These are phyloP conservation scores for Microbotryomycetes sp. DNA, from an alignment of 1,284 basidiomycete genomes.

Conservation along the genomic window DNA sequence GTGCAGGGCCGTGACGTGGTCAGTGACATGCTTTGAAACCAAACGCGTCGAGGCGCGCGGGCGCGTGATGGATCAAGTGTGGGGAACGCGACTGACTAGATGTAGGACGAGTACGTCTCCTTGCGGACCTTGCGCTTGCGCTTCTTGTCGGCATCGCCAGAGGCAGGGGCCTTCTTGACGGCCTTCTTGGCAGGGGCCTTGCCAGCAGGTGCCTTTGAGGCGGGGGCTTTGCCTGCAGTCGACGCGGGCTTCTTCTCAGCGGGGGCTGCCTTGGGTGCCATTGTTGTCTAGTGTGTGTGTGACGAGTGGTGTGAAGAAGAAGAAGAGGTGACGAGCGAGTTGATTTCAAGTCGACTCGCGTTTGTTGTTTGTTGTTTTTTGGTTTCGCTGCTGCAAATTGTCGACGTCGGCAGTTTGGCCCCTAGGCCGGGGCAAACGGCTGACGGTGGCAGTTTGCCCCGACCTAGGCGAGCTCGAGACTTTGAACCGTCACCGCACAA, in stretches of 20 bases:
- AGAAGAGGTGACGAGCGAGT: slow-evolving; percentile 6
- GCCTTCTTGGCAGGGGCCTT: slow-evolving; percentile 72
- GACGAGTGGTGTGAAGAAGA: slow-evolving; percentile 22
- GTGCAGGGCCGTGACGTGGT: too few species aligned
- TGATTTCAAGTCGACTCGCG: slow-evolving; percentile 23
- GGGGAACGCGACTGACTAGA: slow-evolving; percentile 15
- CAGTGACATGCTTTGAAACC: too few species aligned
- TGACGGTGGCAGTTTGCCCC: neutral
- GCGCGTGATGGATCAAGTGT: neutral
- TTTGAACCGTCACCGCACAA: slow-evolving; percentile 24
- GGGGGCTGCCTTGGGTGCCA: slow-evolving; percentile 73
- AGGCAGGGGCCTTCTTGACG: slow-evolving; percentile 42
- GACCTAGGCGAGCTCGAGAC: slow-evolving; percentile 5
- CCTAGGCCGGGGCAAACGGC: neutral
- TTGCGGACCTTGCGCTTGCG: slow-evolving; percentile 67
- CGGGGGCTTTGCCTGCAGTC: slow-evolving; percentile 45
- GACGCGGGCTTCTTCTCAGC: slow-evolving; percentile 48
- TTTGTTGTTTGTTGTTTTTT: neutral
- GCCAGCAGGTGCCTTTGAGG: slow-evolving; percentile 63
- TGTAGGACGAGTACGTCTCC: slow-evolving; percentile 33
- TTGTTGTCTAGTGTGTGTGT: slow-evolving; percentile 39
- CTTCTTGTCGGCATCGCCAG: slow-evolving; percentile 73
- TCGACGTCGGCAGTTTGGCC: neutral
- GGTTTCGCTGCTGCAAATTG: neutral
- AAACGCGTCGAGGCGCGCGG: neutral